Percentiles rank a stretch among this genome's conserved stretches.
Conservation (phyloP, 352 stramenopile genomes). For the Globisporangium parvum region DNA sequence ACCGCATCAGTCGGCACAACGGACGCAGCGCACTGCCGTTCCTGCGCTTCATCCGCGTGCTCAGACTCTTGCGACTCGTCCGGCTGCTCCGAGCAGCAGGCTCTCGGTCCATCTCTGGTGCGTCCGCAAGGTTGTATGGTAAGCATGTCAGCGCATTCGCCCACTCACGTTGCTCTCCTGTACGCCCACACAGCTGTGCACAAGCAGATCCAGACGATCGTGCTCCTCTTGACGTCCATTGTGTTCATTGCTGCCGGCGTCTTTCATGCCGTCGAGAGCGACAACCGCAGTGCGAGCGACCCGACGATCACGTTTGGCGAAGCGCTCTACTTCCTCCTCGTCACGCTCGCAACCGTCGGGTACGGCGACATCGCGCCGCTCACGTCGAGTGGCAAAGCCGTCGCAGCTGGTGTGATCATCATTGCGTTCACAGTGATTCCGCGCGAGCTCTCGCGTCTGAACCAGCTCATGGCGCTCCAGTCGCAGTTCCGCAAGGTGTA, state of each 20-base stretch:
- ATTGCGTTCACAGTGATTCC: conserved; percentile 55
- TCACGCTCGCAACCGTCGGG: conserved; percentile 49
- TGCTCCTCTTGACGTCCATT: conserved; percentile 59
- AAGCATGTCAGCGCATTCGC: no score
- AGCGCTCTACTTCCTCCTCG: conserved; percentile 54
- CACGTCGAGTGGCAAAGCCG: conserved; percentile 33
- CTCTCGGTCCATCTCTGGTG: no score
- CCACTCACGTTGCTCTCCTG: no score
- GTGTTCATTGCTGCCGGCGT: conserved; percentile 56
- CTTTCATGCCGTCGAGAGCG: conserved; percentile 51
- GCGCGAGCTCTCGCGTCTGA: conserved; percentile 42
- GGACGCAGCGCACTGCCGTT: no score
- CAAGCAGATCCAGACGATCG: conserved; percentile 58
- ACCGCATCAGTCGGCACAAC: no score
- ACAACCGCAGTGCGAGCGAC: conserved; percentile 15
- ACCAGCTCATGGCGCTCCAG: conserved; percentile 51
- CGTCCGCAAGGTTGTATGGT: no score
- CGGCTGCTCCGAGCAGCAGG: no score
- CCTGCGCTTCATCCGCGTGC: no score
- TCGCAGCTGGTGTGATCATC: conserved; percentile 46
- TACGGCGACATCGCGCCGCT: conserved; percentile 46
- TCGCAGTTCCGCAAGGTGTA: conserved; percentile 62
- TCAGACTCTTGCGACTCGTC: no score
- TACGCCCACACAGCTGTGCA: no score
- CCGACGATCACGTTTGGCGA: conserved; percentile 41